Base-by-base conservation (phyloP, 345 rosid genomes). In the Rhodamnia rubescens region DNA sequence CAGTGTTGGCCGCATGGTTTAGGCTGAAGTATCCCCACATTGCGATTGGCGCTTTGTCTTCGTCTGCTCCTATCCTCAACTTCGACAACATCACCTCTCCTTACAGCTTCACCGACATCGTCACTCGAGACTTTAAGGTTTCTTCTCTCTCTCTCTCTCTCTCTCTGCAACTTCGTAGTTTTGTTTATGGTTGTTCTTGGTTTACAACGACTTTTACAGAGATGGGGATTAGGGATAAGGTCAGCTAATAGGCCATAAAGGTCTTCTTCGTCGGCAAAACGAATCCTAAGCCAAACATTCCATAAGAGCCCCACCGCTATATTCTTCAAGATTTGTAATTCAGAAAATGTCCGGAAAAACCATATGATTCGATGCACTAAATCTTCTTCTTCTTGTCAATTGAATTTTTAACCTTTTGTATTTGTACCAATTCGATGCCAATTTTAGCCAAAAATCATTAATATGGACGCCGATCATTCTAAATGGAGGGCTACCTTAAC, bases 1-100 rank as follows among this genome's bases (percentile, higher is more conserved):
- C 95, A 94, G 98, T 93, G 98, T 86, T 95, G 86, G 98, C 98
- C 36, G 94, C 98, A 5, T 93, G 98, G 98, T 96, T 96, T 85
- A 93, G 98, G 86, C 89, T 96, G 56, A 95, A 96, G 87, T 93
- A 96, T 85, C 96, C 98, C 7, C 98, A 94, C 86, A 88, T 93
- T 81, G 91, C 95, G 22, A 84, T 93, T 9, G 98, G 95, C 81
- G 95, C 98, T n/a, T 86, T 94, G 87, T 94, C 98, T 82, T 94
- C 98, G 44, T 94, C 96, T 10, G 94, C 98, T 40, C 98, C 98
- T 15, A 88, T 95, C 83, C 82, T 95, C 78, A 93, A 94, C 85
- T 94, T 95, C 36, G 95, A 93, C 88, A 88, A 92, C 81, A 91
- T 94, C 6, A 91, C 93, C 87, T 96, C 97, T 36, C 86, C 92